Base-by-base conservation (phyloP, 1,284 basidiomycete species). In the Omphalotus olearius region DNA sequence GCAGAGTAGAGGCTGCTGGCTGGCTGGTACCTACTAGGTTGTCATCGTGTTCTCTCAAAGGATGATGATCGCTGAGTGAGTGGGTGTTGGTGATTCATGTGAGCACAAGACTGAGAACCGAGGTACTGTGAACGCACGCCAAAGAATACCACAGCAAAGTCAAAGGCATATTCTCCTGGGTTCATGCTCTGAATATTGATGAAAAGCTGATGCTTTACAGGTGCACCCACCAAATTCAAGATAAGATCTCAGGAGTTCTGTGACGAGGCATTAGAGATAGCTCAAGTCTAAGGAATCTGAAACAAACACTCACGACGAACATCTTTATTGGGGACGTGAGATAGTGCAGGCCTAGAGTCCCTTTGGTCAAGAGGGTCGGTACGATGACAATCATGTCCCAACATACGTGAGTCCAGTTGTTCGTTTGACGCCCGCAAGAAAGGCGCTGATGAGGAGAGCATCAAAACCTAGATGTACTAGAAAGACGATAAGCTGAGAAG, bases 381-480 rank as follows among this genome's bases (percentile, higher is more conserved):
- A n/a, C 17, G 37, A 37, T 11, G 26, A n/a, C 20, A 11, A 26
- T 43, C 20, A n/a, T 18, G 20, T 33, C 4, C 9, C 4, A 13
- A 73, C 86, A 55, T 69, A 90, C 88, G 89, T 89, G 57, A 93
- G 66, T 35, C 89, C 89, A 0, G 91, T 92, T 2, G 85, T 82
- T 25, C 90, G 79, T 64, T 80, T 85, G 54, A 93, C 69, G 10
- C 90, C 91, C 7, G 90, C 91, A 1, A 93, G 77, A 57, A 90
- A 81, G 23, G 87, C 85, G 54, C 81, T 85, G 57, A 93, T 72
- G 58, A 93, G 74, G 44, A 90, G 65, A 5, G 88, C 88, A 61
- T 93, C 91, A 60, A 93, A 66, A 53, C 83, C 82, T 54, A 88
- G 69, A 62, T 85, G 90, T n/a, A 86, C 75, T 67, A 9, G n/a